Conservation (phyloP, 371 early-diverging fungal species). For the Parasitella parasitica region DNA sequence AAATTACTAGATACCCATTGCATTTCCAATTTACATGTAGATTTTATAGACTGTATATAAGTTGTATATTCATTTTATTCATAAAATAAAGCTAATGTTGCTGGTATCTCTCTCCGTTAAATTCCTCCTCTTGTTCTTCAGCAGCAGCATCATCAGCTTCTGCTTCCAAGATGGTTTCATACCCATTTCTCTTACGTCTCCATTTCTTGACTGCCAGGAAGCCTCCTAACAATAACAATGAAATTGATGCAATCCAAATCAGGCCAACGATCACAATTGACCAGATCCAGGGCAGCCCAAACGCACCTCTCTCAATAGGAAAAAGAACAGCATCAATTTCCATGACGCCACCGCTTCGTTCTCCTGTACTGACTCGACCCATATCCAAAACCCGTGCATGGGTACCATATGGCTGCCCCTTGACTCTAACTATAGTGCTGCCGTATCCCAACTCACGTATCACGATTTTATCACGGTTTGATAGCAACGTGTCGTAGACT, state of each 20-base stretch:
- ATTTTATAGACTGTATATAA: neutral
- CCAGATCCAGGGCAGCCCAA: slow-evolving; percentile 42
- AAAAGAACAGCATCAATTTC: slow-evolving; percentile 41
- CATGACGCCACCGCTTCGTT: slow-evolving; percentile 37
- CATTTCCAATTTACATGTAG: too few species aligned
- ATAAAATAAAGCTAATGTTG: neutral
- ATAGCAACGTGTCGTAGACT: slow-evolving; percentile 44
- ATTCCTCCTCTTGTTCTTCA: neutral
- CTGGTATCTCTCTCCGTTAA: neutral
- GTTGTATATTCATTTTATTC: too few species aligned
- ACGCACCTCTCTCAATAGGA: slow-evolving; percentile 36
- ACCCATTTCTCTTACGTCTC: slow-evolving; percentile 17
- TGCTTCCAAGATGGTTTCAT: slow-evolving; percentile 13
- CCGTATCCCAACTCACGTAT: slow-evolving; percentile 27
- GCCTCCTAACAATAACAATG: neutral
- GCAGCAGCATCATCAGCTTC: neutral
- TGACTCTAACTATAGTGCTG: slow-evolving; percentile 18
- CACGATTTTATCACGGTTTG: slow-evolving; percentile 33
- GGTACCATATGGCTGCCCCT: slow-evolving; percentile 21
- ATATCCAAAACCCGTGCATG: slow-evolving; percentile 31
- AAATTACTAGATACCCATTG: neutral
- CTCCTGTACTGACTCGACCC: slow-evolving; percentile 24
- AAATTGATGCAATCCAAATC: neutral
- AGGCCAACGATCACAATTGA: slow-evolving; percentile 19
- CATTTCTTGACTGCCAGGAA: slow-evolving; percentile 9